Percentiles rank a stretch among this genome's conserved stretches.
Conservation (phyloP, 352 stramenopile species). For the Peronosclerospora sorghi region DNA sequence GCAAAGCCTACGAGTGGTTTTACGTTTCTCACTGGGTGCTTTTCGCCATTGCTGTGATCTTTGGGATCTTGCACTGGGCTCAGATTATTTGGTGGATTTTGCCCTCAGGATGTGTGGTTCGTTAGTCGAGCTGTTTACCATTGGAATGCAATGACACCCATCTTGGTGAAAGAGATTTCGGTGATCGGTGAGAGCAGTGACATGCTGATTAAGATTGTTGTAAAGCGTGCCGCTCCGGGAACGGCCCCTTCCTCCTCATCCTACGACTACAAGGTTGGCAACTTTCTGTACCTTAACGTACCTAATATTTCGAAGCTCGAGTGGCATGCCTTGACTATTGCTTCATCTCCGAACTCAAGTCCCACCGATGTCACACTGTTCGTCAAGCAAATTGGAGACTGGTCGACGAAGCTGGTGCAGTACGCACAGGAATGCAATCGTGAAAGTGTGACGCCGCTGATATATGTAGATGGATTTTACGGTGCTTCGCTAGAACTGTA, state of each 20-base stretch:
- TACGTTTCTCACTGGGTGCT: conserved; percentile 48
- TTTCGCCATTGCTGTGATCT: conserved; percentile 40
- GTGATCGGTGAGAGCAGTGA: conserved; percentile 21
- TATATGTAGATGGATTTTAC: conserved; percentile 54
- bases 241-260: conserved; percentile 18
- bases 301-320: conserved; percentile 40
- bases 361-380: conserved; percentile 29
- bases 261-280: conserved; percentile 42
- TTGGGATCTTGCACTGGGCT: conserved; percentile 44
- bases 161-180: conserved; percentile 24
- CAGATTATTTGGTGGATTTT: conserved; percentile 57
- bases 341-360: conserved; percentile 34
- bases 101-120: conserved; percentile 39
- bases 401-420: conserved; percentile 27
- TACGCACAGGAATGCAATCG: conserved; percentile 30
- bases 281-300: conserved; percentile 48
- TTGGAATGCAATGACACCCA: conserved; percentile 32
- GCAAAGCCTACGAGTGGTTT: conserved; percentile 46
- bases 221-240: conserved; percentile 24
- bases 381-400: conserved; percentile 42
- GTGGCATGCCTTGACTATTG: conserved; percentile 49
- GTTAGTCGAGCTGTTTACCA: conserved; percentile 35
- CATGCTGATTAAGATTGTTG: conserved; percentile 37
- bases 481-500: conserved; percentile 34
- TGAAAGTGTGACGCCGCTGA: conserved; percentile 16